Base-by-base conservation (phyloP, 179 eudicot species). In the Spergularia azorica region DNA sequence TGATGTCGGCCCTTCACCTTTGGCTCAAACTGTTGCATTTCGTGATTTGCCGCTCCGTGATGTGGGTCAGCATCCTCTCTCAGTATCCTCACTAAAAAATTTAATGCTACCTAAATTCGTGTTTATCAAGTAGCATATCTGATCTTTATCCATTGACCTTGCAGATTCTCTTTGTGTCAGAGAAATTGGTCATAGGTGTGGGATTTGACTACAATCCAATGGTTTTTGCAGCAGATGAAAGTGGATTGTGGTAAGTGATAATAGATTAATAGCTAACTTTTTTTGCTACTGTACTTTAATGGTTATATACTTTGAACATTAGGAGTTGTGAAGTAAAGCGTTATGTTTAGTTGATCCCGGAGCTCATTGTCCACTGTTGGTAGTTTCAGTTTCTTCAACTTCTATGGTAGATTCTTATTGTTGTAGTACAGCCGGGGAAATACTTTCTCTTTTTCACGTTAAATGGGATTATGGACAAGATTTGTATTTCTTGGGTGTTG, bases 21-120 rank as follows among this genome's bases (percentile, higher is more conserved):
- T 90, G 77, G 99, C 99, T 43, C 99, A 95, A 82, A 95, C 83
- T 81, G 95, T 95, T 15, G 94, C 97, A 86, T 86, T 90, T 83
- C 97, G 97, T 79, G 90, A 93, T 86, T 86, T 95, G 91, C 99
- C 99, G 73, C 99, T 95, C 79, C 97, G 99, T 88, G 99, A 95
- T 95, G 99, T 95, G 99, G 99, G 99, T 95, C 99, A 91, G 97
- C 96, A 83, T 90, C 95, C 97, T 86, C 87, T 80, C 85, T 81
- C 87, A 88, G 87, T 79, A 52, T 77, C 77, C 64, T 80, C 72
- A 38, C 43, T 73, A 39, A 51, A 15, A 50, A 41, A 20, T 26
- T 36, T 4, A n/a, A 46, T 80, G 51, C 76, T 76, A 63, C 62
- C 46, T 20, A 18, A 41, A 20, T 55, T 43, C 50, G 43, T 50